Evolutionary conservation across 345 rosid species (phyloP), one percentile per base, ranked within the genome.

Genomic region (Noccaea bulbosa): DNA sequence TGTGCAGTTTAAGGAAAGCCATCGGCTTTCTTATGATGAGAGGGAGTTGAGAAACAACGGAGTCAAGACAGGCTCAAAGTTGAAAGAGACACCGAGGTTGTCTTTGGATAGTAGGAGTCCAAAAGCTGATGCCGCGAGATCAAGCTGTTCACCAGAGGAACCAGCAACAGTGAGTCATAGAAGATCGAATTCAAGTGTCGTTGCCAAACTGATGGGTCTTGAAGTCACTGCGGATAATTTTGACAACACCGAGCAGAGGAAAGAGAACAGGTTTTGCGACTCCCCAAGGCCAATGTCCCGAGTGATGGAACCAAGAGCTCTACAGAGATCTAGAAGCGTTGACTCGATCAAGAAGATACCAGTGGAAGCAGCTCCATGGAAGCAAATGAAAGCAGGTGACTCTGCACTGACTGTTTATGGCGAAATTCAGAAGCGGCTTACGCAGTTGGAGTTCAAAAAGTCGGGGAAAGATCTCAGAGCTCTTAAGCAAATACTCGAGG

Each of bases 121-220:
- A 30, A 69, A 71, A 34, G 49, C 70, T 24, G 83, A 80, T 55
- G 35, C 46, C 6, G 67, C 64, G 55, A 81, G 81, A 77, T 61
- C 81, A 62, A 81, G 73, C 64, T 37, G 57, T 69, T 32, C 43
- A 70, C 53, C 44, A 71, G 50, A 44, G 77, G 60, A 76, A 64
- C 76, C 72, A 27, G 62, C 70, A 79, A 43, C 78, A 69, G 80
- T 72, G 27, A 83, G 81, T 79, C 78, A 77, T 69, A 71, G 69
- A 38, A 71, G 80, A 71, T 62, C 75, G n/a, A 76, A 0, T 49
- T 85, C 96, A 5, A 81, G 87, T 62, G 83, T 89, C 68, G 89
- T 91, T 60, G 98, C 91, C 6, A 91, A 85, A 81, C 78, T 94
- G 80, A 94, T 91, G 98, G 98, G 99, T 9, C 81, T 94, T 77